These are phyloP conservation scores for Aquilaria agallochum DNA, from an alignment of 441 rosid species.

Conservation along the genomic window DNA sequence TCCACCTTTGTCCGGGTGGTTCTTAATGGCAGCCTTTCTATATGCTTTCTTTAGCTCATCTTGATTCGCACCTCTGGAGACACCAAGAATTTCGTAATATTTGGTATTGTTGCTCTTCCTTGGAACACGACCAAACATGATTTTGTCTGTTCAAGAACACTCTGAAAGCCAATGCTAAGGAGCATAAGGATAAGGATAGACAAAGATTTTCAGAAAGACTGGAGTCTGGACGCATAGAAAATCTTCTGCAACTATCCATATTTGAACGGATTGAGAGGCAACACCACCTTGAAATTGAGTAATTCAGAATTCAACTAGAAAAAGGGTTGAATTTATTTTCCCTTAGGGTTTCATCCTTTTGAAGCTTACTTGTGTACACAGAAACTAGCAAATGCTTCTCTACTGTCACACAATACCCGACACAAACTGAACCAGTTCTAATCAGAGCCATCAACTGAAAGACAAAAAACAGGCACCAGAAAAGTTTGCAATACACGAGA, in stretches of 20 bases:
- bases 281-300: too few relatives aligned
- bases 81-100: constrained; percentile 36
- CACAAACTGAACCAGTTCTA: too few relatives aligned
- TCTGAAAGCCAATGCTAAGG: not conserved
- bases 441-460: too few relatives aligned
- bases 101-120: constrained; percentile 32
- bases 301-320: too few relatives aligned
- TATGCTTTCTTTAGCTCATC: constrained; percentile 36
- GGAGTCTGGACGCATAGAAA: not conserved
- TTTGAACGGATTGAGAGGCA: not conserved
- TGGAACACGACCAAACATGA: constrained; percentile 37
- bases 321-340: too few relatives aligned
- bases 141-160: constrained; percentile 15
- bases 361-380: too few relatives aligned
- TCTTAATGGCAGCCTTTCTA: constrained; percentile 31
- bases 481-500: too few relatives aligned
- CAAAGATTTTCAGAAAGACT: not conserved
- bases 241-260: not conserved
- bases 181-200: not conserved
- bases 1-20: constrained; percentile 41
- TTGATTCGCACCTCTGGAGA: constrained; percentile 29
- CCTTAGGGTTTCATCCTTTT: too few relatives aligned
- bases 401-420: too few relatives aligned
- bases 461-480: too few relatives aligned
- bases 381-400: too few relatives aligned